Conservation (phyloP, 2,329 filamentous ascomycete species). For the Neophaeococcomyces mojaviensis region DNA sequence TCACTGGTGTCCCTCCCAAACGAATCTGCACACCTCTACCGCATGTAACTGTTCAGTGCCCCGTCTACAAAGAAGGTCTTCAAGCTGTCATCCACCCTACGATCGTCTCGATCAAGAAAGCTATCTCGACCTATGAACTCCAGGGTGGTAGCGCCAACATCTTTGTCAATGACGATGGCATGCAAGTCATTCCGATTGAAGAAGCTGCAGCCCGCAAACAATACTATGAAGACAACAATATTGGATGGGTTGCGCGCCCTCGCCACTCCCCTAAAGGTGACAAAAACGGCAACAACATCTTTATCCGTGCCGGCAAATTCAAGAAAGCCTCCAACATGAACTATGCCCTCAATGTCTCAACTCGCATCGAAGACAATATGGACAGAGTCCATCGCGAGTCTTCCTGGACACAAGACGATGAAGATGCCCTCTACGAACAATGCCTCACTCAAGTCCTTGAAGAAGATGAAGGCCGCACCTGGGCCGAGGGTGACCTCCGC, state of each 20-base stretch:
- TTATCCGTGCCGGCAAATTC: constrained; percentile 53
- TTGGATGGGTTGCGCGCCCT: constrained; percentile 44
- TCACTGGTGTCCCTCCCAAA: constrained; percentile 35
- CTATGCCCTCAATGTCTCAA: constrained; percentile 56
- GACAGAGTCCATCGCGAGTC: constrained; percentile 8
- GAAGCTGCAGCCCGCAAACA: constrained; percentile 38
- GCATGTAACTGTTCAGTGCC: constrained; percentile 69
- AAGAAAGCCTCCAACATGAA: constrained; percentile 75
- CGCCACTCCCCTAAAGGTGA: constrained; percentile 42
- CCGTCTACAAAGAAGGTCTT: constrained; percentile 81
- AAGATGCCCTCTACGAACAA: constrained; percentile 42
- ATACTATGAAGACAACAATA: constrained; percentile 44
- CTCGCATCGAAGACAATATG: constrained; percentile 56
- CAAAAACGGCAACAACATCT: constrained; percentile 12
- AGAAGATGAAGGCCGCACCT: constrained; percentile 47
- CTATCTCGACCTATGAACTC: constrained; percentile 53
- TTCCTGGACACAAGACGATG: constrained; percentile 29
- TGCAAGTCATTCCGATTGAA: constrained; percentile 34
- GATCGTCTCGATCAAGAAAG: constrained; percentile 48
- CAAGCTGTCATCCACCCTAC: constrained; percentile 56
- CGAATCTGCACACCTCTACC: constrained; percentile 32
- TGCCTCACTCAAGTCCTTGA: constrained; percentile 45
- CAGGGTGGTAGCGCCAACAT: constrained; percentile 35
- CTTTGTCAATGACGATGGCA: constrained; percentile 35
- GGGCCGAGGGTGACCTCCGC: constrained; percentile 76